Conservation (phyloP, 441 rosid genomes). For the Lepidium campestre region DNA sequence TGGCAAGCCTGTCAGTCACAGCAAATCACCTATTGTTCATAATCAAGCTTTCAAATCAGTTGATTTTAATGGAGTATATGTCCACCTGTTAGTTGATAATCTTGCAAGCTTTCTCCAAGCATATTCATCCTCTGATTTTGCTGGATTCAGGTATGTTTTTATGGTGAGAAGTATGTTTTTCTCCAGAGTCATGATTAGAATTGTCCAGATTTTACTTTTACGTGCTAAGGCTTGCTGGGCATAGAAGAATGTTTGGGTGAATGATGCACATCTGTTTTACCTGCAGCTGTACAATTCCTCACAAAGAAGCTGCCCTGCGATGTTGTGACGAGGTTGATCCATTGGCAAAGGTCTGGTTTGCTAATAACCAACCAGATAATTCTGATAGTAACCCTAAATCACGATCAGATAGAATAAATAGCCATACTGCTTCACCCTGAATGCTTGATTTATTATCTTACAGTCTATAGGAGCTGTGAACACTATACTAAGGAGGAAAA, state of each 20-base stretch:
- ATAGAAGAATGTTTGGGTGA: slow-evolving; percentile 5
- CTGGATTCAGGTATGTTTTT: slow-evolving; percentile 58
- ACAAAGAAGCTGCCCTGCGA: slow-evolving; percentile 79
- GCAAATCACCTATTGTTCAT: slow-evolving; percentile 81
- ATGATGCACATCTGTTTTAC: slow-evolving; percentile 18
- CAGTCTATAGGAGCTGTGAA: slow-evolving; percentile 89
- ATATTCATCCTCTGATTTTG: slow-evolving; percentile 57
- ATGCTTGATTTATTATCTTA: slow-evolving; percentile 11
- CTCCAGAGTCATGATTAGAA: neutral
- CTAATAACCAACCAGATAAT: neutral
- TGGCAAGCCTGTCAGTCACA: slow-evolving; percentile 93
- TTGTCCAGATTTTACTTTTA: neutral
- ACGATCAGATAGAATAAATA: neutral
- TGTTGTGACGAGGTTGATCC: slow-evolving; percentile 89
- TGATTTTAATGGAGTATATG: slow-evolving; percentile 65
- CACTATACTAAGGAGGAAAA: slow-evolving; percentile 56
- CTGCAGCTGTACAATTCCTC: slow-evolving; percentile 84
- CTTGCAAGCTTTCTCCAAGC: slow-evolving; percentile 45
- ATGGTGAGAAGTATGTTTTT: neutral
- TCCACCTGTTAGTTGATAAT: slow-evolving; percentile 72
- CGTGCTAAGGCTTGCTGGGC: neutral
- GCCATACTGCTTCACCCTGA: neutral
- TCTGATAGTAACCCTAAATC: neutral
- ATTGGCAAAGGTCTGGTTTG: slow-evolving; percentile 70
- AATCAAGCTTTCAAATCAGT: slow-evolving; percentile 87